Evolutionary conservation across 805 yeast genomes (phyloP).

Genomic region (Barnettozyma populi): DNA sequence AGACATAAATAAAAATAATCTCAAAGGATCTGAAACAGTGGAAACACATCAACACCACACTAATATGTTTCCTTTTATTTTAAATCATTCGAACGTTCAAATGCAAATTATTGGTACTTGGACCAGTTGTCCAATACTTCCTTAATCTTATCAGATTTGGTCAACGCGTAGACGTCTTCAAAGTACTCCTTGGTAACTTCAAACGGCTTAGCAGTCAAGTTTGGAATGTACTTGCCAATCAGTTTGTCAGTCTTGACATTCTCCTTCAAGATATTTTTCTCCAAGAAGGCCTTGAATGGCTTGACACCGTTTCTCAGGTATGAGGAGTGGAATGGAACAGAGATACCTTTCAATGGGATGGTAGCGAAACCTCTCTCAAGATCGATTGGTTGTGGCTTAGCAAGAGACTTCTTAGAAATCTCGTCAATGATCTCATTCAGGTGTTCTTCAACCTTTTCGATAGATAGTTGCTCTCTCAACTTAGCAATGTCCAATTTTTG

Average conservation of each 20-base stretch:
- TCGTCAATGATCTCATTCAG: slow-evolving; percentile 83
- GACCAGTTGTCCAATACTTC: slow-evolving; percentile 94
- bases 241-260: slow-evolving; percentile 93
- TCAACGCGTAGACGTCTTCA: slow-evolving; percentile 89
- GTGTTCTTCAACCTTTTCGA: slow-evolving; percentile 87
- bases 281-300: slow-evolving; percentile 96
- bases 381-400: slow-evolving; percentile 95
- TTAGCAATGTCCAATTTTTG: slow-evolving; percentile 92
- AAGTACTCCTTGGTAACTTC: slow-evolving; percentile 94
- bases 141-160: slow-evolving; percentile 88
- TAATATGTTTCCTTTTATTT: slow-evolving; percentile 4
- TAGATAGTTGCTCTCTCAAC: slow-evolving; percentile 71
- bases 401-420: slow-evolving; percentile 72
- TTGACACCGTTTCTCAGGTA: slow-evolving; percentile 97
- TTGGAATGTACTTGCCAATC: slow-evolving; percentile 95
- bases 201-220: slow-evolving; percentile 97
- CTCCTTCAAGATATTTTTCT: slow-evolving; percentile 90
- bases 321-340: slow-evolving; percentile 99
- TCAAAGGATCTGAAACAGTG: background rate
- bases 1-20: background rate
- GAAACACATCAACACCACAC: slow-evolving; percentile 23
- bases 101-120: slow-evolving; percentile 43
- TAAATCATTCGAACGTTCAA: background rate
- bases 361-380: slow-evolving; percentile 97
- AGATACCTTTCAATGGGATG: slow-evolving; percentile 95